Evolutionary conservation across 2,329 filamentous ascomycete genomes (phyloP).

Genomic region (Colletotrichum phormii): DNA sequence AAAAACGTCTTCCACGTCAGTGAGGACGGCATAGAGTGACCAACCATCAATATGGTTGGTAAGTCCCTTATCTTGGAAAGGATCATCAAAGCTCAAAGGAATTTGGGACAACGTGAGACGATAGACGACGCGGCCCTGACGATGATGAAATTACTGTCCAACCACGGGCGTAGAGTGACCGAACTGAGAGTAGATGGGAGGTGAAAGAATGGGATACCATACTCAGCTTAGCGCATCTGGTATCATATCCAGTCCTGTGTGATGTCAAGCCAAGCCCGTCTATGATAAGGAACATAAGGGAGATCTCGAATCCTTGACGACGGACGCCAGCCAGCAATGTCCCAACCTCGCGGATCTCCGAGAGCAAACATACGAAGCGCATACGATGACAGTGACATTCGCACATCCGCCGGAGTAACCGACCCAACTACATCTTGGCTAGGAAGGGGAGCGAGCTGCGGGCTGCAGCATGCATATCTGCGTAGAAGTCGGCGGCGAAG

Average conservation of each 20-base stretch:
- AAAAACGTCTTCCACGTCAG: neutral
- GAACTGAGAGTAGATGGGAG: neutral
- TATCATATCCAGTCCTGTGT: neutral
- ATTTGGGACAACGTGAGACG: no score
- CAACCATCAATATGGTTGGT: neutral
- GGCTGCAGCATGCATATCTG: neutral
- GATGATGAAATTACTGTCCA: neutral
- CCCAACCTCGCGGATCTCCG: neutral
- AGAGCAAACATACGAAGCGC: neutral
- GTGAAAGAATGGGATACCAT: neutral
- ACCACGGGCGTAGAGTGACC: neutral
- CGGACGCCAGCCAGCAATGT: neutral
- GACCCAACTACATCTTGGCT: neutral
- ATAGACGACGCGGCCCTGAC: neutral
- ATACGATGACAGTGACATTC: neutral
- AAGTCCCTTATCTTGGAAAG: neutral
- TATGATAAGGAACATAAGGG: neutral
- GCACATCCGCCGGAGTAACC: constrained; percentile 7
- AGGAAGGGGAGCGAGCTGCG: neutral
- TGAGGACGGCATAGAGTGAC: neutral
- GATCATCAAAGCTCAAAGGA: neutral
- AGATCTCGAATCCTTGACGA: neutral
- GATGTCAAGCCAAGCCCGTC: neutral
- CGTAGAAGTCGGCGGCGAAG: neutral
- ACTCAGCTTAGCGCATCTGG: neutral